phyloP scores from a whole-genome alignment of 129 eudicot genomes.

The carrot (Daucus carota) region DH1_v3.0 NC_030384.2:35253501-35254000 shows the following conservation, averaged over 20 bases:
- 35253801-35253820: background rate
- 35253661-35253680: conserved; percentile 4
- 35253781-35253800: background rate
- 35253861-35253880: conserved; percentile 1
- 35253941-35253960: background rate
- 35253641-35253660: background rate
- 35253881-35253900: background rate
- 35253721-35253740: background rate
- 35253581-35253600: background rate
- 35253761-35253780: background rate
- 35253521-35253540: background rate
- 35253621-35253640: background rate
- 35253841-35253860: conserved; percentile 2
- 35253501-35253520: background rate
- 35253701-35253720: background rate
- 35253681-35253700: background rate
- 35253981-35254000: background rate
- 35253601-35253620: background rate
- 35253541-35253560: background rate
- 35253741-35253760: background rate
- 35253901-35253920: background rate
- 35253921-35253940: background rate
- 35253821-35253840: background rate
- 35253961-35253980: no score
- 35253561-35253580: background rate